Percentiles rank a stretch among this genome's conserved stretches.
Evolutionary conservation across 2,329 filamentous ascomycete genomes (phyloP).

Genomic region (Aspergillus flavus): DNA sequence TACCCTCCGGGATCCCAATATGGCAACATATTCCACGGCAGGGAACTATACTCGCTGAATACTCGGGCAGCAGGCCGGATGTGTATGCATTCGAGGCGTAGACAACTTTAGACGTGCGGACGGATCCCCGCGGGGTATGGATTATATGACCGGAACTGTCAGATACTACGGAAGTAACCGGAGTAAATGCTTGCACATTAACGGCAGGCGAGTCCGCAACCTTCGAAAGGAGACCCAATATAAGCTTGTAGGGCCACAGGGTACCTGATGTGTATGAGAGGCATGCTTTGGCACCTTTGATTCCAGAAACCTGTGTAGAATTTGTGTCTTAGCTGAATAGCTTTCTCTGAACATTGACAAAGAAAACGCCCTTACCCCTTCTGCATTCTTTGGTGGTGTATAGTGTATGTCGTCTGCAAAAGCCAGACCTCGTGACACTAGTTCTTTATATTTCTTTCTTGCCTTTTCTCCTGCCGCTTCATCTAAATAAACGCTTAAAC

Average conservation of each 20-base stretch:
- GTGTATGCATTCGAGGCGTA: slow-evolving; percentile 87
- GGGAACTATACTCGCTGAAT: slow-evolving; percentile 74
- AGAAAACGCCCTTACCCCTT: slow-evolving; percentile 25
- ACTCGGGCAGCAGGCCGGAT: slow-evolving; percentile 70
- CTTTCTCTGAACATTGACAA: neutral
- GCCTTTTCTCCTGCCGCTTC: slow-evolving; percentile 34
- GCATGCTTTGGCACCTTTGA: slow-evolving; percentile 43
- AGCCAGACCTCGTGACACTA: slow-evolving; percentile 31
- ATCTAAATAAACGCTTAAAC: slow-evolving; percentile 46
- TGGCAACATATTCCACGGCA: slow-evolving; percentile 62
- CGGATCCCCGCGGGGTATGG: slow-evolving; percentile 65
- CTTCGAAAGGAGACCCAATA: slow-evolving; percentile 67
- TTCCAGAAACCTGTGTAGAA: slow-evolving; percentile 35
- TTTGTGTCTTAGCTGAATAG: neutral
- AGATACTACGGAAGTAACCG: slow-evolving; percentile 37
- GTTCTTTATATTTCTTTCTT: slow-evolving; percentile 30
- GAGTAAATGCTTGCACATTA: slow-evolving; percentile 58
- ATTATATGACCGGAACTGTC: slow-evolving; percentile 53
- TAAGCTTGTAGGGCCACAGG: slow-evolving; percentile 74
- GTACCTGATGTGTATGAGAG: slow-evolving; percentile 40
- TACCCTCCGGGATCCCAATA: slow-evolving; percentile 31
- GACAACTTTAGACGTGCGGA: slow-evolving; percentile 67
- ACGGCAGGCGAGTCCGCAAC: slow-evolving; percentile 53
- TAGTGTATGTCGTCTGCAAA: slow-evolving; percentile 36
- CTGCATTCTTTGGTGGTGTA: slow-evolving; percentile 29